Evolutionary conservation across 331 rosid species (phyloP).

Genomic region (Malus hybrid): DNA sequence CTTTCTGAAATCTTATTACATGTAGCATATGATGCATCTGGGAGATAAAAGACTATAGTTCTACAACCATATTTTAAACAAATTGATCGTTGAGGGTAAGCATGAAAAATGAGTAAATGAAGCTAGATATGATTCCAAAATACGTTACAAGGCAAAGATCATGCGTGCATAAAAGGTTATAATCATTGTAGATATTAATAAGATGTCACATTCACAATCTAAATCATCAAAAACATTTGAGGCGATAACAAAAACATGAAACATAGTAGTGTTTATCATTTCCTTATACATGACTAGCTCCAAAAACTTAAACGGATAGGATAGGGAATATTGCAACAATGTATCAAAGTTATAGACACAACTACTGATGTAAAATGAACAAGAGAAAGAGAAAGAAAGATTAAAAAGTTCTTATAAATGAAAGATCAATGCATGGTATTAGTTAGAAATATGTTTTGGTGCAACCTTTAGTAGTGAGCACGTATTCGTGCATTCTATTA

Average conservation of each 20-base stretch:
- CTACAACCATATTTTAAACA: no score
- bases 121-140: no score
- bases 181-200: background rate
- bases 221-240: background rate
- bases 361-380: background rate
- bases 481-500: background rate
- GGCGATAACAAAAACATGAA: no score
- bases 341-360: background rate
- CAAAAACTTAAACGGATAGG: no score
- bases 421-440: background rate
- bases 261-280: no score
- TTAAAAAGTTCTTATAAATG: background rate
- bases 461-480: background rate
- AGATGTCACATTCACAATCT: background rate
- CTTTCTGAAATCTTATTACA: background rate
- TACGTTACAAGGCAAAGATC: background rate
- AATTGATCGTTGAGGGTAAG: no score
- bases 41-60: background rate
- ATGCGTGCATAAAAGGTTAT: background rate
- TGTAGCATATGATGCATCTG: background rate
- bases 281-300: no score
- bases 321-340: no score
- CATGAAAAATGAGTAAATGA: no score
- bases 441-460: background rate
- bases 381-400: background rate